phyloP scores from a whole-genome alignment of 1,139 yeast genomes.

The Taphrina communis region DNA sequence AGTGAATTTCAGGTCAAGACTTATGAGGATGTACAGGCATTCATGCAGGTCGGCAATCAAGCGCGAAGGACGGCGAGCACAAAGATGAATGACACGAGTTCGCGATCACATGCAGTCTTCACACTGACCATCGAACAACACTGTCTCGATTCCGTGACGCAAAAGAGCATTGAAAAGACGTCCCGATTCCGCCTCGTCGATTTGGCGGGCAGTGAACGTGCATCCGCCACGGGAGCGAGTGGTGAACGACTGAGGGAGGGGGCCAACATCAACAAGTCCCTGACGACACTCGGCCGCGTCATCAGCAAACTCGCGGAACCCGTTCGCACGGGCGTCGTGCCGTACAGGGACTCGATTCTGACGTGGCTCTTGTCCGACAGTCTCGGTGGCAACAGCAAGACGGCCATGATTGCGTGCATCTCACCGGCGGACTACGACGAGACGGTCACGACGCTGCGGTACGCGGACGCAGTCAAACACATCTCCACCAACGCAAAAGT shows the following conservation, averaged over 20 bases:
- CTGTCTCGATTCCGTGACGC: conserved; percentile 52
- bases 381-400: conserved; percentile 73
- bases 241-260: conserved; percentile 76
- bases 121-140: conserved; percentile 65
- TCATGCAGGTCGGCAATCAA: conserved; percentile 50
- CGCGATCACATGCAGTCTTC: conserved; percentile 79
- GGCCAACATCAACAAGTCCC: conserved; percentile 71
- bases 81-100: conserved; percentile 67
- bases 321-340: conserved; percentile 42
- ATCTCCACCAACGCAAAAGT: conserved; percentile 67
- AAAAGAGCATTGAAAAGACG: conserved; percentile 49
- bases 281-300: conserved; percentile 76
- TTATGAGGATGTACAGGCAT: conserved; percentile 45
- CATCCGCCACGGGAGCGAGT: conserved; percentile 65
- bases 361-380: conserved; percentile 75
- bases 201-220: conserved; percentile 80
- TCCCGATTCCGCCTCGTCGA: conserved; percentile 74
- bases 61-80: conserved; percentile 72
- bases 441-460: conserved; percentile 70
- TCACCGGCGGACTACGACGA: conserved; percentile 81
- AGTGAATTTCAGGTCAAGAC: conserved; percentile 45
- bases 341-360: conserved; percentile 53
- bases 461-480: conserved; percentile 74
- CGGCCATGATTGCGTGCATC: conserved; percentile 74
- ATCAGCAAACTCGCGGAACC: conserved; percentile 63